A percentile compares a stretch with the other conserved stretches of the same genome.
phyloP scores from a whole-genome alignment of 169 alveolate genomes.

The Plasmodium billcollinsi region DNA sequence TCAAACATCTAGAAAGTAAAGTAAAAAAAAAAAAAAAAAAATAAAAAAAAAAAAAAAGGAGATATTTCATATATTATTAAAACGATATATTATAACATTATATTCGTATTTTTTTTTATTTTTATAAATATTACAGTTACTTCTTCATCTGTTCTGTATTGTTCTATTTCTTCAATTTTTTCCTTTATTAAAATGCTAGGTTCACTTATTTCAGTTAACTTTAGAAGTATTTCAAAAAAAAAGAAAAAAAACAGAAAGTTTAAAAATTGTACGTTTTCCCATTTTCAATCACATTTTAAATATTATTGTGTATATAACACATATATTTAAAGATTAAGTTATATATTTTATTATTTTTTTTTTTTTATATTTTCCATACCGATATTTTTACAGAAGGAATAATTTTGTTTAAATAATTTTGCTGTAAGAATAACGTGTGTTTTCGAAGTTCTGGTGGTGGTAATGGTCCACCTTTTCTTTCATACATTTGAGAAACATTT shows the following conservation, averaged over 20 bases:
- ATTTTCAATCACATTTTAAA: background rate
- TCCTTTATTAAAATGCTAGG: slow-evolving; percentile 62
- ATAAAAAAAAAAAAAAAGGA: slow-evolving; percentile 2
- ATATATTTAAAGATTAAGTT: slow-evolving; percentile 2
- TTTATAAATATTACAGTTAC: slow-evolving; percentile 29
- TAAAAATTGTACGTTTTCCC: background rate
- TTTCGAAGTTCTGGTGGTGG: slow-evolving; percentile 76
- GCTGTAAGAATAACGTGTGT: slow-evolving; percentile 51
- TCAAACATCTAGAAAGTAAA: slow-evolving; percentile 43
- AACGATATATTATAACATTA: too few species aligned
- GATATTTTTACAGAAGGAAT: slow-evolving; percentile 69
- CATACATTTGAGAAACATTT: slow-evolving; percentile 10
- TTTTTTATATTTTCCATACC: slow-evolving; percentile 4
- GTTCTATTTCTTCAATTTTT: slow-evolving; percentile 71
- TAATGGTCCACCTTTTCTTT: slow-evolving; percentile 50
- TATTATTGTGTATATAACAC: background rate
- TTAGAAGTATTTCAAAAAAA: background rate
- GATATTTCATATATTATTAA: slow-evolving; percentile 1
- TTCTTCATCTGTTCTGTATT: slow-evolving; percentile 73
- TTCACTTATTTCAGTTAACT: slow-evolving; percentile 69
- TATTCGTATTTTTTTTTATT: background rate
- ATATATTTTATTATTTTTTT: background rate
- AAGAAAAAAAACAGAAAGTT: background rate
- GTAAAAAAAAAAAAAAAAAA: background rate
- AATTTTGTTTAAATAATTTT: slow-evolving; percentile 41